A percentile compares a stretch with the other conserved stretches of the same genome.
These are phyloP conservation scores for Pythium pyrilobum DNA, from an alignment of 352 stramenopile genomes.

Conservation along the genomic window DNA sequence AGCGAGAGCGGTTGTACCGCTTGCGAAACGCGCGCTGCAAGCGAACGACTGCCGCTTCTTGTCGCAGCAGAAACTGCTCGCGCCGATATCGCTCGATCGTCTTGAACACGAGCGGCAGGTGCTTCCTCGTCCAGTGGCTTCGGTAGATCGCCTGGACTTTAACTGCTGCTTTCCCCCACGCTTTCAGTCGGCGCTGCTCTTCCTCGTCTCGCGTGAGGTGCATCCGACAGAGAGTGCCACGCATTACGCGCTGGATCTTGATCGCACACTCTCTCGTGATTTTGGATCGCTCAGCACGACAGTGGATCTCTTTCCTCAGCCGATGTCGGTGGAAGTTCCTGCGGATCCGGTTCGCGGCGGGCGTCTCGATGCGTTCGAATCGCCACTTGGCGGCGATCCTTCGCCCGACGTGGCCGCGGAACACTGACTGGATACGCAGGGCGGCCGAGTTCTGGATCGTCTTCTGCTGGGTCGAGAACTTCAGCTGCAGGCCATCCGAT, in stretches of 20 bases:
- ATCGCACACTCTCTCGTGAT: constrained; percentile 30
- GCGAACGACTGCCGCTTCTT: constrained; percentile 31
- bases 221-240: constrained; percentile 44
- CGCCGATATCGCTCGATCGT: constrained; percentile 54
- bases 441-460: constrained; percentile 69
- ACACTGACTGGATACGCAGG: constrained; percentile 64
- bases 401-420: constrained; percentile 50
- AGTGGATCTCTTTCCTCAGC: constrained; percentile 33
- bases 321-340: constrained; percentile 44
- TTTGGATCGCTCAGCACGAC: constrained; percentile 26
- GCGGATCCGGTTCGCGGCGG: constrained; percentile 42
- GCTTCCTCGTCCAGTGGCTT: constrained; percentile 50
- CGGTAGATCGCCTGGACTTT: constrained; percentile 56
- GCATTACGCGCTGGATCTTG: constrained; percentile 52
- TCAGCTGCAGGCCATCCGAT: constrained; percentile 43
- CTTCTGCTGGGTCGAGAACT: constrained; percentile 67
- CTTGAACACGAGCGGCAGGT: constrained; percentile 48
- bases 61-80: constrained; percentile 36
- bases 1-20: constrained; percentile 57
- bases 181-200: constrained; percentile 29
- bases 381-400: constrained; percentile 47
- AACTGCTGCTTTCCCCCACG: constrained; percentile 39
- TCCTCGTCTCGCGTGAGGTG: constrained; percentile 20
- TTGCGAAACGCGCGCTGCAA: constrained; percentile 56
- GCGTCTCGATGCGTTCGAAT: constrained; percentile 42